phyloP scores from a whole-genome alignment of 495 filamentous ascomycete species.

The Aspergillus kassunensis region DNA sequence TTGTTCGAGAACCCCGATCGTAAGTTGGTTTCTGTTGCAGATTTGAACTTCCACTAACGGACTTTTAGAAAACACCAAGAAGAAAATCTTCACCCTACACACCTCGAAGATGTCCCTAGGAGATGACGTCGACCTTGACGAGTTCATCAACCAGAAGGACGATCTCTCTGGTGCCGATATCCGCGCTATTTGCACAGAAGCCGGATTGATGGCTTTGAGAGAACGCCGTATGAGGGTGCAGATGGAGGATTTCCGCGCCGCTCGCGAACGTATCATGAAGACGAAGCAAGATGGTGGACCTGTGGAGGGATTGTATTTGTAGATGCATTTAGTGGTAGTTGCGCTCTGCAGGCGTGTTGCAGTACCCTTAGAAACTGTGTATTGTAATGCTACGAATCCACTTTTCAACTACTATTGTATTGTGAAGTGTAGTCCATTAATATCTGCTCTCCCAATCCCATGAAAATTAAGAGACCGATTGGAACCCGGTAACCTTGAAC shows the following conservation, averaged over 20 bases:
- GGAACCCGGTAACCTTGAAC: too few species aligned
- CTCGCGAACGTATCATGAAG: slow-evolving; percentile 92
- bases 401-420: too few species aligned
- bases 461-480: too few species aligned
- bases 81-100: slow-evolving; percentile 99
- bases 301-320: slow-evolving; percentile 93
- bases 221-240: slow-evolving; percentile 97
- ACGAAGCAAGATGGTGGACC: slow-evolving; percentile 99
- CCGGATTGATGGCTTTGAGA: slow-evolving; percentile 89
- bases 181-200: slow-evolving; percentile 97
- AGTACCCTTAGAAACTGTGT: slow-evolving; percentile 12
- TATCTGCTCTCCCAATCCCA: too few species aligned
- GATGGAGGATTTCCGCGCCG: slow-evolving; percentile 95
- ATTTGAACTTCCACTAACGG: slow-evolving; percentile 25
- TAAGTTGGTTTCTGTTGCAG: slow-evolving; percentile 37
- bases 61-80: slow-evolving; percentile 86
- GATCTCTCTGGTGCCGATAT: slow-evolving; percentile 97
- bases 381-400: background rate
- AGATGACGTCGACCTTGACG: slow-evolving; percentile 93
- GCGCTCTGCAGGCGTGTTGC: slow-evolving; percentile 8
- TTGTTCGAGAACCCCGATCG: slow-evolving; percentile 98
- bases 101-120: slow-evolving; percentile 98
- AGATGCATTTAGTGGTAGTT: slow-evolving; percentile 33
- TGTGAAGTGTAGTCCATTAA: too few species aligned
- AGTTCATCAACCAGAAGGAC: slow-evolving; percentile 98